Conservation (phyloP, 2,329 filamentous ascomycete genomes). For the Fusarium graminum region DNA sequence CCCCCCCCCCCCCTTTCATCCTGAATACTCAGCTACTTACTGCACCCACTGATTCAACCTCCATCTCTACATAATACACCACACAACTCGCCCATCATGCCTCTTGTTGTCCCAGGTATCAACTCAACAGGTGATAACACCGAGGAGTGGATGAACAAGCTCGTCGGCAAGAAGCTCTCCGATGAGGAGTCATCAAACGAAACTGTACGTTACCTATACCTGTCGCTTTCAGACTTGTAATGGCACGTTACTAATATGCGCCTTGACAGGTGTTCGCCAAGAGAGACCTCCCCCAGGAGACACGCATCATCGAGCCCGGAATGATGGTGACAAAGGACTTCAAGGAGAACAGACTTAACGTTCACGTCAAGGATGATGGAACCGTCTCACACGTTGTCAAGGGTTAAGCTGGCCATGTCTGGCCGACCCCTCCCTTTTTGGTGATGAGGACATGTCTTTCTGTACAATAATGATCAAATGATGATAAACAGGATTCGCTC, state of each 20-base stretch:
- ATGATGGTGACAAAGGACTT: constrained; percentile 71
- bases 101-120: constrained; percentile 73
- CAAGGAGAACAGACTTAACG: constrained; percentile 66
- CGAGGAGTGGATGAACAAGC: constrained; percentile 71
- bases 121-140: constrained; percentile 63
- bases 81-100: constrained; percentile 62
- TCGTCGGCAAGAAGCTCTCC: constrained; percentile 73
- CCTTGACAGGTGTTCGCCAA: constrained; percentile 68
- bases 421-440: constrained; percentile 13
- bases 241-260: constrained; percentile 1
- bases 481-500: constrained; percentile 3
- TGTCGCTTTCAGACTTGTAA: no score
- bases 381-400: constrained; percentile 71
- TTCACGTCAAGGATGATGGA: constrained; percentile 71
- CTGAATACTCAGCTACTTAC: background rate
- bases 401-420: constrained; percentile 55
- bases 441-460: background rate
- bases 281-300: constrained; percentile 68
- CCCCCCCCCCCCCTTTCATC: no score
- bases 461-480: constrained; percentile 34
- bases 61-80: background rate
- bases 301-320: constrained; percentile 69
- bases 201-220: constrained; percentile 59
- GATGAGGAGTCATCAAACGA: constrained; percentile 62
- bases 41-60: background rate